phyloP scores from a whole-genome alignment of 2,329 filamentous ascomycete species.

The Colletotrichum sp. region DNA sequence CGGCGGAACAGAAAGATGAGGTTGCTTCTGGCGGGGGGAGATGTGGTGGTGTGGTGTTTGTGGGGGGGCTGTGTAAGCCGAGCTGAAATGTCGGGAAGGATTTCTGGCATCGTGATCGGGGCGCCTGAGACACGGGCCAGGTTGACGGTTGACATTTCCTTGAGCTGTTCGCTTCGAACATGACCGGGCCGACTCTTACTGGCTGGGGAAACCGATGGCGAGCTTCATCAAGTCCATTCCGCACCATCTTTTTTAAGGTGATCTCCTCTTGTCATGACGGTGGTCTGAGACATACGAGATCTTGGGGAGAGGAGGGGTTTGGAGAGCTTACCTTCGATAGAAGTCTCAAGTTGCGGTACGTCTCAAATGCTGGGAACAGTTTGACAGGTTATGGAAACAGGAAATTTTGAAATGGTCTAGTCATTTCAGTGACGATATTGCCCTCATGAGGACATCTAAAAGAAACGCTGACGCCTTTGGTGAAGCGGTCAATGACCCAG shows the following conservation, averaged over 20 bases:
- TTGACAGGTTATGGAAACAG: background rate
- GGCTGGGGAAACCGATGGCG: background rate
- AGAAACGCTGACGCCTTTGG: background rate
- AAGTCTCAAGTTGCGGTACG: background rate
- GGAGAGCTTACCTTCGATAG: background rate
- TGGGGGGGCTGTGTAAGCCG: background rate
- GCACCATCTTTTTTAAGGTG: background rate
- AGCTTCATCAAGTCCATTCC: background rate
- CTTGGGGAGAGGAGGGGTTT: background rate
- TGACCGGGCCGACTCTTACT: background rate
- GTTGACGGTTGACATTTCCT: background rate
- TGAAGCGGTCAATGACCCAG: background rate
- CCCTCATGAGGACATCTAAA: background rate
- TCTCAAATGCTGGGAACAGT: background rate
- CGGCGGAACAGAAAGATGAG: background rate
- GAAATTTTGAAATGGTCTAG: fast-evolving
- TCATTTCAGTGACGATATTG: background rate
- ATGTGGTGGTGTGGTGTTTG: background rate
- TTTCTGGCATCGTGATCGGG: background rate
- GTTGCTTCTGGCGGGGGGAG: background rate
- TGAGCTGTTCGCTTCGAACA: background rate
- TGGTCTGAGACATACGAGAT: background rate
- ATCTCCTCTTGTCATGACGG: background rate
- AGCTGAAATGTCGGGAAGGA: background rate
- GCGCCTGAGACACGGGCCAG: background rate